Conservation (phyloP, 2,329 filamentous ascomycete species). For the Incumbomyces delicatus region DNA sequence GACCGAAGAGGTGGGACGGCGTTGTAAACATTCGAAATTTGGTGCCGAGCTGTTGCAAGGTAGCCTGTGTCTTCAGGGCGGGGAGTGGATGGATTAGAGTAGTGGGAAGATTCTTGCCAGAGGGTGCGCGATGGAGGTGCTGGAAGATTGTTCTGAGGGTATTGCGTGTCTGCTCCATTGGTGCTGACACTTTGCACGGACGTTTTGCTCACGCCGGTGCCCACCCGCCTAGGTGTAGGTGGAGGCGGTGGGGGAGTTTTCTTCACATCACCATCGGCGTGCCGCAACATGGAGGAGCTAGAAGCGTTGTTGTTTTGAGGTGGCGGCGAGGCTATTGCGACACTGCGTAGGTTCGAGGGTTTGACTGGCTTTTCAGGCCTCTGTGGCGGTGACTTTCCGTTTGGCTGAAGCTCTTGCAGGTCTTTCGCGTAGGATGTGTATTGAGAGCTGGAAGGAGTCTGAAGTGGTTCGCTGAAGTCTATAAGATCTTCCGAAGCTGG, state of each 20-base stretch:
- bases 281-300: neutral
- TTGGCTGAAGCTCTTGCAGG: constrained; percentile 11
- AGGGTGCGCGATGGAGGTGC: constrained; percentile 8
- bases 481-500: constrained; percentile 25
- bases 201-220: constrained; percentile 5
- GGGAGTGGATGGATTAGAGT: constrained; percentile 4
- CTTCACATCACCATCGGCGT: constrained; percentile 10
- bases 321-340: constrained; percentile 18
- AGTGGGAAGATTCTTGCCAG: constrained; percentile 8
- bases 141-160: constrained; percentile 10
- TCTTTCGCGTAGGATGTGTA: constrained; percentile 7
- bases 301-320: constrained; percentile 13
- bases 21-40: constrained; percentile 18
- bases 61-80: constrained; percentile 14
- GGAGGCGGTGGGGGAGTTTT: constrained; percentile 30
- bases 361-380: constrained; percentile 37
- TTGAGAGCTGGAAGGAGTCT: constrained; percentile 14
- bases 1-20: constrained; percentile 20
- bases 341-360: constrained; percentile 32
- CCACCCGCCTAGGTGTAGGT: constrained; percentile 24
- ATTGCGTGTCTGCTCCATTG: constrained; percentile 1
- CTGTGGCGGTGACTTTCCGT: constrained; percentile 14
- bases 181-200: constrained; percentile 9
- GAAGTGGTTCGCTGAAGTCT: constrained; percentile 29
- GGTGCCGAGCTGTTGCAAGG: constrained; percentile 16